Evolutionary conservation across 345 rosid species (phyloP), one percentile per base, ranked within the genome.

Genomic region (Odontarrhena argentea): DNA sequence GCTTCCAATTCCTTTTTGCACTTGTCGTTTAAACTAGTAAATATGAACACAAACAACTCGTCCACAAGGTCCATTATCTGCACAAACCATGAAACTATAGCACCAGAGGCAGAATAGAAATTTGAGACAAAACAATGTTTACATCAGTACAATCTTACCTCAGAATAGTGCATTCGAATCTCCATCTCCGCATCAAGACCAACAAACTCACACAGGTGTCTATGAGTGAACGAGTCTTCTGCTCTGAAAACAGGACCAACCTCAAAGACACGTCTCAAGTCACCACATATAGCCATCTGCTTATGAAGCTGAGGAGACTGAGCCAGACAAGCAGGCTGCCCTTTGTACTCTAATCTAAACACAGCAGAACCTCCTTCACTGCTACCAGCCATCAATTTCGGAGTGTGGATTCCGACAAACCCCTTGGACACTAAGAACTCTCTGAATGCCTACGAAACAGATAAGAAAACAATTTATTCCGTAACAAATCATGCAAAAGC

Each of bases 331-430:
- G 97, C 99, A 34, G 85, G 74, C 51, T 78, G 89, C 49, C 99
- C 97, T 72, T 87, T 91, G 86, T 94, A 94, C 44, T 93, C 95
- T 75, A 94, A 67, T 75, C 54, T 77, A 81, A 94, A 94, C 11
- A 94, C 96, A 77, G 99, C 88, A 75, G 99, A 75, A 53, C 97
- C 99, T 28, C 96, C 99, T 79, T 93, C 98, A 76, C 98, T 93
- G 24, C 91, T 83, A 55, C 98, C 97, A 49, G 84, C 96, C 48
- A 83, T 85, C 65, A 94, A 12, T 78, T 94, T 94, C 1, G 97
- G 97, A 5, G 97, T 88, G 78, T 91, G 95, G 69, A 94, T 82
- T 80, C 80, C 96, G 50, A 83, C 74, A 78, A 94, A 94, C 22
- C 52, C 78, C 76, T 85, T 83, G 4, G 82, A 13, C 47, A 60